These are phyloP conservation scores for Cytospora mali DNA, from an alignment of 2,329 filamentous ascomycete genomes.

Conservation along the genomic window DNA sequence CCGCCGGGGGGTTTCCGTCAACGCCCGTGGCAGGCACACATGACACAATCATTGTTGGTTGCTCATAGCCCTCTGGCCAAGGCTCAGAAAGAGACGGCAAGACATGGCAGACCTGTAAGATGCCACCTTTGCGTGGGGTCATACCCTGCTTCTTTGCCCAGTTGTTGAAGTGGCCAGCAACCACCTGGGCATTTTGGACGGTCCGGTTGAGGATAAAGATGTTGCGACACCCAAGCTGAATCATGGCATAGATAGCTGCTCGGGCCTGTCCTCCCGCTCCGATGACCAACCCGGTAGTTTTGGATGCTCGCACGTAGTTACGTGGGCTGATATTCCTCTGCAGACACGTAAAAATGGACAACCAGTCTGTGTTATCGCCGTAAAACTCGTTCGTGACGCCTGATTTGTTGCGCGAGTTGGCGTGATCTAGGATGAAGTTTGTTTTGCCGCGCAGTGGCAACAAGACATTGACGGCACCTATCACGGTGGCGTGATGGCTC, in stretches of 20 bases:
- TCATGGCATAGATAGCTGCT: constrained; percentile 72
- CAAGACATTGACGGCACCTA: constrained; percentile 73
- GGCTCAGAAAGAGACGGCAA: constrained; percentile 58
- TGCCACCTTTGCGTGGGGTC: constrained; percentile 39
- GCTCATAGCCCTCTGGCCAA: constrained; percentile 65
- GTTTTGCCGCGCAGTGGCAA: constrained; percentile 63
- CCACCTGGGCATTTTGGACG: constrained; percentile 57
- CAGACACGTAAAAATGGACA: constrained; percentile 56
- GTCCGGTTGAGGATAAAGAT: constrained; percentile 75
- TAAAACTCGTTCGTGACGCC: constrained; percentile 66
- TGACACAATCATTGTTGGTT: constrained; percentile 71
- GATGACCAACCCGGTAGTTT: constrained; percentile 59
- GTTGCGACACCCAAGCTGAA: constrained; percentile 71
- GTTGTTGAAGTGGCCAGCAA: constrained; percentile 69
- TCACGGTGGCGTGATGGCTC: constrained; percentile 69
- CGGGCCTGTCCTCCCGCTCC: constrained; percentile 73
- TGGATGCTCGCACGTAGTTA: constrained; percentile 57
- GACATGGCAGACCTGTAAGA: constrained; percentile 51
- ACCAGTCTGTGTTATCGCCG: constrained; percentile 52
- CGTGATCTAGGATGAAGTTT: constrained; percentile 54
- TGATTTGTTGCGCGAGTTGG: constrained; percentile 60
- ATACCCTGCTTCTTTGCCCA: constrained; percentile 44
- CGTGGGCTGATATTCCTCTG: constrained; percentile 70
- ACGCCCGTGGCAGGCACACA: constrained; percentile 70
- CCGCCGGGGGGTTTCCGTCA: constrained; percentile 62